Percentiles rank a stretch among this genome's conserved stretches.
Evolutionary conservation across 2,329 filamentous ascomycete genomes (phyloP).

Genomic region (Aureobasidium sp.): DNA sequence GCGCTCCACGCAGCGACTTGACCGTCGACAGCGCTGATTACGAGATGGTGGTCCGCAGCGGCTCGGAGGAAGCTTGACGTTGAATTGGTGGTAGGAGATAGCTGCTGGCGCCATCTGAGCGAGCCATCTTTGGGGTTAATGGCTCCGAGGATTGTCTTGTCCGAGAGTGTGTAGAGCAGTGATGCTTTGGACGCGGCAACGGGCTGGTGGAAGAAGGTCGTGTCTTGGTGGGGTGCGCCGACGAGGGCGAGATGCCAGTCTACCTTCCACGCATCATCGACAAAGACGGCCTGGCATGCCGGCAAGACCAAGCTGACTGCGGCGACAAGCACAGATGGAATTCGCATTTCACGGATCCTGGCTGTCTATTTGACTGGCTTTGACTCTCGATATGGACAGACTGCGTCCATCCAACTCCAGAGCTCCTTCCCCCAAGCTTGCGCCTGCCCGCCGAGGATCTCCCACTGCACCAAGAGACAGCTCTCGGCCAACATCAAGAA

Average conservation of each 20-base stretch:
- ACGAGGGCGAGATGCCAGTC: constrained; percentile 91
- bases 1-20: constrained; percentile 78
- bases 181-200: constrained; percentile 75
- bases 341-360: constrained; percentile 14
- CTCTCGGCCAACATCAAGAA: neutral
- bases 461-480: neutral
- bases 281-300: constrained; percentile 63
- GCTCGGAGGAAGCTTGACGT: constrained; percentile 52
- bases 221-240: constrained; percentile 70
- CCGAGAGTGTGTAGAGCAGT: constrained; percentile 83
- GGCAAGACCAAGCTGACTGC: constrained; percentile 40
- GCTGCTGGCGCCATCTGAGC: constrained; percentile 76
- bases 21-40: constrained; percentile 65
- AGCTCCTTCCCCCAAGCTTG: constrained; percentile 6
- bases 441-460: neutral
- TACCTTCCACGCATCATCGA: constrained; percentile 82
- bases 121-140: constrained; percentile 81
- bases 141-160: constrained; percentile 75
- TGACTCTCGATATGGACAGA: neutral
- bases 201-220: constrained; percentile 93
- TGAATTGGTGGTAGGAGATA: constrained; percentile 41
- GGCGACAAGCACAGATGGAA: constrained; percentile 14
- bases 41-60: constrained; percentile 70
- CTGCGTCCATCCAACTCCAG: neutral
- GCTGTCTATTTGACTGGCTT: neutral